Evolutionary conservation across 768 basidiomycete genomes (phyloP), one percentile per base, ranked within the genome.

Genomic region (Cyclocybe aegerita): DNA sequence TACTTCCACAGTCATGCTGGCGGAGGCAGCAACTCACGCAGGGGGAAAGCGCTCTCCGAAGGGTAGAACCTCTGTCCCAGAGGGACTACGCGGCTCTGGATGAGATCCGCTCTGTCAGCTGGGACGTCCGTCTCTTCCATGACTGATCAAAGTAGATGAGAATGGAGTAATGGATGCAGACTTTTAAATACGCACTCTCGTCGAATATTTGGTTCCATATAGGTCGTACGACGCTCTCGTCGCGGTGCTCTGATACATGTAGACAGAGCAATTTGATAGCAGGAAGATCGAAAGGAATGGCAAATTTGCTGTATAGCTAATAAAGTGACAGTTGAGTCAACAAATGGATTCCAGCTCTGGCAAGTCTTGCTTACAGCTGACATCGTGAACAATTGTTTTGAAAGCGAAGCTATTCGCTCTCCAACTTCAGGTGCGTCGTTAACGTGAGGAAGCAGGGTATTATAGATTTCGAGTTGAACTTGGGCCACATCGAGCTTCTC

Each of bases 401-500:
- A 78, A 36, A 89, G 67, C n/a, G 74, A 60, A 51, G 75, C 77
- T 59, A 90, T 80, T 57, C 82, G 79, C 49, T 80, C 78, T 36
- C 85, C 82, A 48, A 83, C 79, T 56, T 81, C 83, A 2, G 76
- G 79, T 9, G 80, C 79, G 52, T 87, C 81, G 52, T 78, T 72
- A 29, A 81, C 69, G 53, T 83, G 85, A 12, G 85, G 82, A 6
- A 74, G 64, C 11, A 93, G 75, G 9, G 75, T 71, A 56, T 89
- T 80, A 60, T 84, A 90, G 41, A 97, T 80, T 67, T 98, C 96
- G n/a, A 95, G 72, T 63, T 99, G 97, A 7, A 98, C 93, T 69
- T 96, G 90, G 5, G 94, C 91, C 17, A 99, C 97, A 39, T 99
- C 97, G 9, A 98, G 80, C 64, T 94, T 93, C 68, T 99, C 97